A percentile compares a stretch with the other conserved stretches of the same genome.
Evolutionary conservation across 176 grass and related monocot species (phyloP).

Genomic region (Pharus latifolius): DNA sequence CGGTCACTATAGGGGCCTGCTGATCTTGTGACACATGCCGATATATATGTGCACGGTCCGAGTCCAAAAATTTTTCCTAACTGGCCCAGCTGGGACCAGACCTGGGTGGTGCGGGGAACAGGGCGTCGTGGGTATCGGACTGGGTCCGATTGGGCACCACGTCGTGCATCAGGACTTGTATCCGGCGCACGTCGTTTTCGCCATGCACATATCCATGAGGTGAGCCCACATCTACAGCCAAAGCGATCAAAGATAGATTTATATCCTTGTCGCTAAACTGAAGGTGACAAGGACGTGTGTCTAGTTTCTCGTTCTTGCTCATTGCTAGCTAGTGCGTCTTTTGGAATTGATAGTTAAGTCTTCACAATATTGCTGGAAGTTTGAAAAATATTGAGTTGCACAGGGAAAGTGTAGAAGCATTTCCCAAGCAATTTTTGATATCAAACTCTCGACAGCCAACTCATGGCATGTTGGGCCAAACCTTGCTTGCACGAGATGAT

Average conservation of each 20-base stretch:
- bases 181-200: neutral
- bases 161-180: too few relatives aligned
- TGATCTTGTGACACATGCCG: neutral
- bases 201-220: neutral
- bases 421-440: neutral
- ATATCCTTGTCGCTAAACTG: neutral
- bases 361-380: neutral
- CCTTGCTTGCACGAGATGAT: slow-evolving; percentile 5
- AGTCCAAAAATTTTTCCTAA: neutral
- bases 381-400: neutral
- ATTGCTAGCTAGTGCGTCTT: neutral
- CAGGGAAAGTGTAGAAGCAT: too few relatives aligned
- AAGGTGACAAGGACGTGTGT: neutral
- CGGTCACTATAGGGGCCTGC: neutral
- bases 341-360: neutral
- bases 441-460: neutral
- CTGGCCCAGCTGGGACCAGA: neutral
- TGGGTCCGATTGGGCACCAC: too few relatives aligned
- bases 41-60: neutral
- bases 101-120: slow-evolving; percentile 7
- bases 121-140: neutral
- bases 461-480: neutral
- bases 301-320: neutral
- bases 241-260: too few relatives aligned
- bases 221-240: neutral